Percentiles rank a stretch among this genome's conserved stretches.
phyloP scores from a whole-genome alignment of 106 monocot species.

The Dendrobium officinale region DNA sequence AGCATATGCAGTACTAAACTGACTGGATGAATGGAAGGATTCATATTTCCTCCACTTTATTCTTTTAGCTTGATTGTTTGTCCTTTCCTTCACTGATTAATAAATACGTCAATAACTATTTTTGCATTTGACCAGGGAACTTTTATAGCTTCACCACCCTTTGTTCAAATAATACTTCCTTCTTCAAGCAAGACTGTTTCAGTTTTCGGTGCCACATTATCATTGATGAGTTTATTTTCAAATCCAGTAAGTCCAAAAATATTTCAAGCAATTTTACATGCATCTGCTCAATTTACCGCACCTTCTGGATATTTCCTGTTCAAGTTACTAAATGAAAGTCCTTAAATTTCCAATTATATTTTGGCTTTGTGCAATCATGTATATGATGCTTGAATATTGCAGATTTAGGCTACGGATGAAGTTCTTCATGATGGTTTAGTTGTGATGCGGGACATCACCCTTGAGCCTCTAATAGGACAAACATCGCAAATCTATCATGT shows the following conservation, averaged over 20 bases:
- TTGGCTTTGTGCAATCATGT: not conserved
- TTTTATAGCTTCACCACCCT: slow-evolving; percentile 25
- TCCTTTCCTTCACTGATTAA: not conserved
- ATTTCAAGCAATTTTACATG: not conserved
- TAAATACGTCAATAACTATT: slow-evolving; percentile 3
- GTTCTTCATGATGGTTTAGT: not conserved
- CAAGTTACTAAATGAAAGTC: not conserved
- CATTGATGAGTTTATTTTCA: slow-evolving; percentile 52
- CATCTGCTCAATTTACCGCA: not conserved
- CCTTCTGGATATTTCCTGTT: not conserved
- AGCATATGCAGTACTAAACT: not conserved
- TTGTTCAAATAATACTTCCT: slow-evolving; percentile 55
- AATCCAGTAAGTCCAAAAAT: slow-evolving; percentile 47
- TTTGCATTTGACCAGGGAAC: slow-evolving; percentile 35
- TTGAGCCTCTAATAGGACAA: not conserved
- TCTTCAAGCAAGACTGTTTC: slow-evolving; percentile 48
- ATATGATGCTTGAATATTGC: not conserved
- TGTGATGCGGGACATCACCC: not conserved
- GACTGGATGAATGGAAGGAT: not conserved
- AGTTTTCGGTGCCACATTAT: slow-evolving; percentile 31
- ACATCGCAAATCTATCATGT: not conserved
- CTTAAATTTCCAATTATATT: not conserved
- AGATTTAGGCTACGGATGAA: not conserved
- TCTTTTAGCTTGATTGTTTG: not conserved
- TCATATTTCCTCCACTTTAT: not conserved